Evolutionary conservation across 1,284 basidiomycete genomes (phyloP), one percentile per base, ranked within the genome.

Genomic region (Heterobasidion irregulare): DNA sequence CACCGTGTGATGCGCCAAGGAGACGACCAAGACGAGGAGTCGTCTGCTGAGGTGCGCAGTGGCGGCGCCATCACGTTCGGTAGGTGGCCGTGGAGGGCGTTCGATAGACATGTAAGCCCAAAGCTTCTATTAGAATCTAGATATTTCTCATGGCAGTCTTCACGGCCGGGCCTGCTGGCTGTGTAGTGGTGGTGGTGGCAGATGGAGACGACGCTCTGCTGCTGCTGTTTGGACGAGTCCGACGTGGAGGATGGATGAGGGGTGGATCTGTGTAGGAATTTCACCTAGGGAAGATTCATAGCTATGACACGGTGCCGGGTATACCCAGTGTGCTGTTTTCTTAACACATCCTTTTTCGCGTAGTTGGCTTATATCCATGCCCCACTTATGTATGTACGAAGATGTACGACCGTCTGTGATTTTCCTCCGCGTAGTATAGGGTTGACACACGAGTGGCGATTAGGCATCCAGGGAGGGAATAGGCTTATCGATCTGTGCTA

Each of bases 131-230:
- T 1, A 26, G 26, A 26, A 26, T 26, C 26, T 5, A 26, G 26
- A 26, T 26, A 5, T 26, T 26, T 26, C 26, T 26, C 26, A 26
- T 26, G 26, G 26, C 32, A 19, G 49, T 41, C 50, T 19, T 58
- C 33, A 2, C 16, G 16, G 13, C 41, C 5, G n/a, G 12, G n/a
- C 46, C 53, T 55, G 61, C 46, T 41, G 41, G 16, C 46, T 56
- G 51, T 34, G 15, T 33, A 89, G 87, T 89, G 86, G 86, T 90
- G 87, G 87, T 82, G 83, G 83, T 86, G 83, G 83, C 78, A 80
- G 54, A 54, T 86, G 5, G 80, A 85, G 61, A 78, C 83, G 8
- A 66, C 85, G 16, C 52, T 86, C 8, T 82, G 80, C 62, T 89
- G 84, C 66, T 72, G 67, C 54, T 70, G 70, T 54, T 62, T 65